Conservation (phyloP, 176 grass and related monocot genomes). For the Rhynchospora pubera region DNA sequence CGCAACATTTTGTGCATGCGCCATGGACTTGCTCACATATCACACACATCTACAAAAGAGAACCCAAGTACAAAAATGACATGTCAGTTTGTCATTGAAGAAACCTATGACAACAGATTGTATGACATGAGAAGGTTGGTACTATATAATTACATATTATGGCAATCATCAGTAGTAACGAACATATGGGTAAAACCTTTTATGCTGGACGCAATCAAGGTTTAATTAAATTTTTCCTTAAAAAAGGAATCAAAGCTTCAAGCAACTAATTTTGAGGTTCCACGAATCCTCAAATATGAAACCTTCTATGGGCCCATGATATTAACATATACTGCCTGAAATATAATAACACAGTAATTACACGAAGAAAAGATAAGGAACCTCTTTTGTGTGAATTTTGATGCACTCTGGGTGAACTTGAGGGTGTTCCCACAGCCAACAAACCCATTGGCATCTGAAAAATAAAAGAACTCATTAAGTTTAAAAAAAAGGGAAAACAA, state of each 20-base stretch:
- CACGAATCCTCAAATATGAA: no score
- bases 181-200: no score
- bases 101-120: not conserved
- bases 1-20: conserved; percentile 81
- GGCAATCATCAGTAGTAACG: no score
- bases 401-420: conserved; percentile 93
- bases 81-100: not conserved
- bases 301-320: no score
- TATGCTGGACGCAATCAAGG: no score
- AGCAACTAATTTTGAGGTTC: no score
- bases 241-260: no score
- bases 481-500: not conserved
- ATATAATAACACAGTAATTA: not conserved
- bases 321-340: not conserved
- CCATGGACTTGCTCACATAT: conserved; percentile 92
- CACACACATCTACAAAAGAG: conserved; percentile 52
- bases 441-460: not conserved
- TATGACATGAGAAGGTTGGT: no score
- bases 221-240: no score
- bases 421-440: conserved; percentile 20
- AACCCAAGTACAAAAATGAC: not conserved
- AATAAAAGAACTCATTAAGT: not conserved
- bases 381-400: conserved; percentile 50
- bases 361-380: conserved; percentile 18
- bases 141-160: no score